These are phyloP conservation scores for Extremus antarcticus DNA, from an alignment of 495 filamentous ascomycete genomes.

Conservation along the genomic window DNA sequence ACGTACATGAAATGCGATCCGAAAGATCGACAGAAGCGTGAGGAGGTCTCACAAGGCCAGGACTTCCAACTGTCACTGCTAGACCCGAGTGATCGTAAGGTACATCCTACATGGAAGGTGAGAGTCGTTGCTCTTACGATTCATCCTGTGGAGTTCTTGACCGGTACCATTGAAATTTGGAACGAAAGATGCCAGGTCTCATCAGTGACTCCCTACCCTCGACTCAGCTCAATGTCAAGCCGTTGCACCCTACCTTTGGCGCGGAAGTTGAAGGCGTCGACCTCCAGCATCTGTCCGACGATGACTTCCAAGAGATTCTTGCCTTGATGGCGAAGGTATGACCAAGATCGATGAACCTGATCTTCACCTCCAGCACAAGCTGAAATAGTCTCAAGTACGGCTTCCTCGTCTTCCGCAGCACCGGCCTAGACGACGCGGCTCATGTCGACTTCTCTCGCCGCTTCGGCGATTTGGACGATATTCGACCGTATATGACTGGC, in stretches of 20 bases:
- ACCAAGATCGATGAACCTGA: neutral
- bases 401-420: slow-evolving; percentile 44
- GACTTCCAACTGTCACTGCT: no score
- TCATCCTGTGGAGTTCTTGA: neutral
- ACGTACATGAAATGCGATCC: no score
- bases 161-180: neutral
- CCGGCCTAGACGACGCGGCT: slow-evolving; percentile 39
- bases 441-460: slow-evolving; percentile 44
- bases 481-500: slow-evolving; percentile 39
- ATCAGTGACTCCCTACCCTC: slow-evolving; percentile 12
- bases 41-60: no score
- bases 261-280: slow-evolving; percentile 45
- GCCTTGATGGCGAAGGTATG: slow-evolving; percentile 40
- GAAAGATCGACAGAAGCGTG: no score
- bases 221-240: slow-evolving; percentile 29
- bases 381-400: slow-evolving; percentile 48
- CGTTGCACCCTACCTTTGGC: slow-evolving; percentile 44
- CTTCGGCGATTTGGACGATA: slow-evolving; percentile 50
- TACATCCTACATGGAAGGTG: no score
- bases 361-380: neutral
- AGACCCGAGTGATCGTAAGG: no score
- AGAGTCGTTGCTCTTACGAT: no score
- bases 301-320: slow-evolving; percentile 38
- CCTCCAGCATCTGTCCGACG: slow-evolving; percentile 35
- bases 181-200: slow-evolving; percentile 18